phyloP scores from a whole-genome alignment of 768 basidiomycete genomes.

The Rhizopogon vinicolor region DNA sequence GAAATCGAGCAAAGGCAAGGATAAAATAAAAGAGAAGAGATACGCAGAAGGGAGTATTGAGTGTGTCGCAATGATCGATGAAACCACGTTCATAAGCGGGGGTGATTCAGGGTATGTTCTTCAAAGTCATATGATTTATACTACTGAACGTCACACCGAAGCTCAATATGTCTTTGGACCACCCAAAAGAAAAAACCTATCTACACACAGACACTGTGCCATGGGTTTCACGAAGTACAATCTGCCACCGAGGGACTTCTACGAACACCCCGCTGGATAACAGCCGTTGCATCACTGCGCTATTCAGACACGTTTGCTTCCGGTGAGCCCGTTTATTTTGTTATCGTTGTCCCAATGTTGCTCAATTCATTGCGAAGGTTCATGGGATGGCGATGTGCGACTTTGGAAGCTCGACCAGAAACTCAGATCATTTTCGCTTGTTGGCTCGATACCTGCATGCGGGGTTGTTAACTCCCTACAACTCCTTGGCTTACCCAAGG shows the following conservation, averaged over 20 bases:
- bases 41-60: constrained; percentile 92
- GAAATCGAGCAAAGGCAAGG: constrained; percentile 28
- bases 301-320: constrained; percentile 92
- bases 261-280: constrained; percentile 87
- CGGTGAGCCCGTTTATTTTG: constrained; percentile 42
- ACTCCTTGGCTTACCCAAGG: constrained; percentile 51
- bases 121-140: background rate
- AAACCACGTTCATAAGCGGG: constrained; percentile 86
- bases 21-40: constrained; percentile 34
- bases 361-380: constrained; percentile 51
- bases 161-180: constrained; percentile 90
- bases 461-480: constrained; percentile 93
- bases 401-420: constrained; percentile 87
- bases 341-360: background rate
- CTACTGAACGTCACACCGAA: constrained; percentile 1
- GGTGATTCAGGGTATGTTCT: constrained; percentile 89
- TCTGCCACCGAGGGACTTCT: constrained; percentile 75
- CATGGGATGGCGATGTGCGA: constrained; percentile 87
- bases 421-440: constrained; percentile 68
- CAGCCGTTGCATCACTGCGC: constrained; percentile 71
- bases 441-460: constrained; percentile 57
- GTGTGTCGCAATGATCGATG: constrained; percentile 92
- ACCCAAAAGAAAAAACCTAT: constrained; percentile 94
- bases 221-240: constrained; percentile 71
- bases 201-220: constrained; percentile 81